These are phyloP conservation scores for Clarireedia paspali DNA, from an alignment of 2,329 filamentous ascomycete species.

Conservation along the genomic window DNA sequence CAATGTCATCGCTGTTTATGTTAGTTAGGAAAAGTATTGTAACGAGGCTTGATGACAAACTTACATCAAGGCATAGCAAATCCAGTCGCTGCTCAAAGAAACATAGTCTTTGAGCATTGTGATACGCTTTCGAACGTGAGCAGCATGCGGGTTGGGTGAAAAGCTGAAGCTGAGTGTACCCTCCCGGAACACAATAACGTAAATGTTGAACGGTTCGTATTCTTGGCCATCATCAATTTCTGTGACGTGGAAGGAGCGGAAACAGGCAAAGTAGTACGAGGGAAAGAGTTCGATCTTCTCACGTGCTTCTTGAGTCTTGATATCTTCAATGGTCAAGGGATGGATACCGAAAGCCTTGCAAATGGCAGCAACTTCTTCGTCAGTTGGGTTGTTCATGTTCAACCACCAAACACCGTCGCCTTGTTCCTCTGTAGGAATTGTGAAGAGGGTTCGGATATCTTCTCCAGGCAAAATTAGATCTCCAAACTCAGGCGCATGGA, in stretches of 20 bases:
- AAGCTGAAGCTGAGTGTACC: conserved; percentile 95
- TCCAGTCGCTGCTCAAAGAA: conserved; percentile 92
- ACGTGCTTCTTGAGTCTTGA: conserved; percentile 86
- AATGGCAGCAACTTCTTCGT: conserved; percentile 79
- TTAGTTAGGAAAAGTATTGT: conserved; percentile 11
- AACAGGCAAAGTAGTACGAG: conserved; percentile 96
- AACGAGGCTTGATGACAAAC: conserved; percentile 27
- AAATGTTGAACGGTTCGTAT: conserved; percentile 91
- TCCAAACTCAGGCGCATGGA: conserved; percentile 82
- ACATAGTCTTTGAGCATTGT: conserved; percentile 91
- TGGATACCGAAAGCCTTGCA: conserved; percentile 95
- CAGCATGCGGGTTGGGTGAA: conserved; percentile 75
- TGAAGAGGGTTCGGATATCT: conserved; percentile 80
- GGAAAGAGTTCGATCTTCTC: conserved; percentile 98
- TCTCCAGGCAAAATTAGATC: conserved; percentile 86
- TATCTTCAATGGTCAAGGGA: conserved; percentile 92
- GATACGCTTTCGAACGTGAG: conserved; percentile 86
- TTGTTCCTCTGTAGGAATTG: conserved; percentile 53
- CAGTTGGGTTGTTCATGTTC: conserved; percentile 83
- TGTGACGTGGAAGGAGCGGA: conserved; percentile 81
- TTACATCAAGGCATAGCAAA: conserved; percentile 95
- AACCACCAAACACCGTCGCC: conserved; percentile 94
- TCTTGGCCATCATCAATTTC: conserved; percentile 73
- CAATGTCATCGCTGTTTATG: conserved; percentile 73
- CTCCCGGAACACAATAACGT: conserved; percentile 93